Base-by-base conservation (phyloP, 768 basidiomycete genomes). In the Tricholomella constricta region DNA sequence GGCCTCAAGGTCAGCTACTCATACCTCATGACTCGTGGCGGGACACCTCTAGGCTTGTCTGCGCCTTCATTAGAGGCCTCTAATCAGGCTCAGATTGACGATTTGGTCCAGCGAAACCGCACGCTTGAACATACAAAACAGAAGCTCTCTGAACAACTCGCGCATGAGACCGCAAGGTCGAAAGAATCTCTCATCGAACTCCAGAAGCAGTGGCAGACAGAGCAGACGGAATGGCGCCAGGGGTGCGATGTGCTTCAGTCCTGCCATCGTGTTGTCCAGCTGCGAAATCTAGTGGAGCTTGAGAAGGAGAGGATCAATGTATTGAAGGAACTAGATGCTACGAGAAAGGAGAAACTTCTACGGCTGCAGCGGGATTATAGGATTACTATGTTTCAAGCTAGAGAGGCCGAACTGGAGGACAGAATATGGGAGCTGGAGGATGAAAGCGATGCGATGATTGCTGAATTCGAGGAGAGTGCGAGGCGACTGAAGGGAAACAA, bases 81-180 rank as follows among this genome's bases (percentile, higher is more conserved):
- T 4, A 81, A 86, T 64, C 83, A 83, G 54, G 69, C 76, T 2
- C 88, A 90, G 64, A 88, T 91, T 45, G 79, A 85, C 44, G 86
- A 91, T 37, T 80, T 91, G 47, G 85, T 89, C 2, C 80, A 86
- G 57, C 77, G 83, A 56, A 86, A 81, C 61, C 82, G 82, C 22
- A 80, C 79, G 0, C 77, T 88, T 47, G 86, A 88, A 51, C 79
- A 84, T 54, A 78, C 78, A 4, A 77, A 78, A 66, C 79, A 79
- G 59, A 81, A 78, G 38, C 77, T 89, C 31, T 63, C 69, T 14
- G 78, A 79, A 20, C 79, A 83, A 36, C 60, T 84, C 26, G 58
- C 68, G 2, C 62, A 62, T 23, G 83, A 83, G 59, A 64, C 71
- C 44, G 63, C 65, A 17, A 77, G 78, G 50, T 66, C 72, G 42